A percentile compares a stretch with the other conserved stretches of the same genome.
These are phyloP conservation scores for Hymenoscyphus fraxineus DNA, from an alignment of 2,329 filamentous ascomycete species.

Conservation along the genomic window DNA sequence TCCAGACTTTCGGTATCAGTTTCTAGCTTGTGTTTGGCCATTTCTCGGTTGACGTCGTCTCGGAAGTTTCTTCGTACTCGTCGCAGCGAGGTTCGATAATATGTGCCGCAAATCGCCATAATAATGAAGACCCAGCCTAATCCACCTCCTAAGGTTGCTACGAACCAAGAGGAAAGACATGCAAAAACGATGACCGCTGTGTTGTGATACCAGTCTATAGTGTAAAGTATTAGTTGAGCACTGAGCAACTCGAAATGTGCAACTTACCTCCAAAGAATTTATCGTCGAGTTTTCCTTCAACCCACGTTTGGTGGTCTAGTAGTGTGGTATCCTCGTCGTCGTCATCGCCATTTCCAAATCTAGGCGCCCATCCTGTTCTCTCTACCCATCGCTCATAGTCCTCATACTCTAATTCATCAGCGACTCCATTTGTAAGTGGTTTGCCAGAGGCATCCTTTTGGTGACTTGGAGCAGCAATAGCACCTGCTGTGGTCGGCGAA, in stretches of 20 bases:
- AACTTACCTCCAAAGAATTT: slow-evolving; percentile 79
- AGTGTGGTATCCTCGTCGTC: slow-evolving; percentile 58
- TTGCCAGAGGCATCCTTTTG: slow-evolving; percentile 46
- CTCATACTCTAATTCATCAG: slow-evolving; percentile 43
- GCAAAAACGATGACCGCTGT: slow-evolving; percentile 90
- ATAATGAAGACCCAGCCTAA: slow-evolving; percentile 90
- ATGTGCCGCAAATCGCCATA: slow-evolving; percentile 89
- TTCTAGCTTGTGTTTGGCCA: slow-evolving; percentile 82
- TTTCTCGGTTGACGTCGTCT: slow-evolving; percentile 86
- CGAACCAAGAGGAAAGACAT: slow-evolving; percentile 83
- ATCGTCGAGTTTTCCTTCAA: slow-evolving; percentile 81
- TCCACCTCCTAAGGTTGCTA: slow-evolving; percentile 85
- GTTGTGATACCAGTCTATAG: slow-evolving; percentile 96
- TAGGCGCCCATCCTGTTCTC: slow-evolving; percentile 81
- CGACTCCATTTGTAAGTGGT: slow-evolving; percentile 45
- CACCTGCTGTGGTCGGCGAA: slow-evolving; percentile 66
- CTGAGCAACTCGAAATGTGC: background rate
- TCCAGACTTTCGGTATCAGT: slow-evolving; percentile 90
- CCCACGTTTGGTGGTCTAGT: slow-evolving; percentile 81
- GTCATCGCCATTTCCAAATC: slow-evolving; percentile 64
- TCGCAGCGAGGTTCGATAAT: slow-evolving; percentile 92
- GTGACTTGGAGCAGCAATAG: slow-evolving; percentile 48
- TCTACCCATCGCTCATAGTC: slow-evolving; percentile 52
- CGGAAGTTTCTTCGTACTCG: slow-evolving; percentile 93
- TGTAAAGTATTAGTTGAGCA: slow-evolving; percentile 13